Conservation (phyloP, 441 rosid genomes). For the Euphorbia schlechtendalii region DNA sequence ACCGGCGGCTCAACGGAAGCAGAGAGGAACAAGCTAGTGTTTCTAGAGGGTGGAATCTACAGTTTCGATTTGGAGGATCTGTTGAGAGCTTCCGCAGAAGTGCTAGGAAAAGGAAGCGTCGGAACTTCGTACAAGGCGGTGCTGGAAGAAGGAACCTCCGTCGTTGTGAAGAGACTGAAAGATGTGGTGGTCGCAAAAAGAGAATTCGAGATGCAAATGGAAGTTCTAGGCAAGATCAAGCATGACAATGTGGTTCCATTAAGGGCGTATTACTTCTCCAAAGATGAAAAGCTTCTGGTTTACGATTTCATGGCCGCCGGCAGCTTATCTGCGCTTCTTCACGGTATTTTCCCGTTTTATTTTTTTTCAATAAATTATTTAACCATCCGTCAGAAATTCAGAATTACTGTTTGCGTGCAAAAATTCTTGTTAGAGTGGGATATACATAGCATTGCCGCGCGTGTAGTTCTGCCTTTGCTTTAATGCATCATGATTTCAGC, state of each 20-base stretch:
- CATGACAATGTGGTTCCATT: conserved; percentile 73
- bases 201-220: conserved; percentile 82
- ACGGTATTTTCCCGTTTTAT: conserved; percentile 37
- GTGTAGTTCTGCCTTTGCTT: too few species aligned
- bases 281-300: conserved; percentile 87
- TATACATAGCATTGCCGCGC: conserved; percentile 16
- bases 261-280: conserved; percentile 74
- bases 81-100: too few species aligned
- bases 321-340: conserved; percentile 85
- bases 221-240: conserved; percentile 52
- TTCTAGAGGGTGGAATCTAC: conserved; percentile 71
- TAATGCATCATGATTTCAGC: too few species aligned
- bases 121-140: conserved; percentile 97
- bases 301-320: conserved; percentile 77
- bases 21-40: conserved; percentile 83
- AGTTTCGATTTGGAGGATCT: conserved; percentile 90
- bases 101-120: conserved; percentile 85
- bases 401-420: not conserved
- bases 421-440: conserved; percentile 33
- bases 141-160: conserved; percentile 84
- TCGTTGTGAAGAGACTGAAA: conserved; percentile 80
- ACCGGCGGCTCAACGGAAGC: conserved; percentile 65
- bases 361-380: not conserved
- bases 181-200: conserved; percentile 61
- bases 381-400: not conserved